phyloP scores from a whole-genome alignment of 495 filamentous ascomycete species.

The Aspergillus steynii region DNA sequence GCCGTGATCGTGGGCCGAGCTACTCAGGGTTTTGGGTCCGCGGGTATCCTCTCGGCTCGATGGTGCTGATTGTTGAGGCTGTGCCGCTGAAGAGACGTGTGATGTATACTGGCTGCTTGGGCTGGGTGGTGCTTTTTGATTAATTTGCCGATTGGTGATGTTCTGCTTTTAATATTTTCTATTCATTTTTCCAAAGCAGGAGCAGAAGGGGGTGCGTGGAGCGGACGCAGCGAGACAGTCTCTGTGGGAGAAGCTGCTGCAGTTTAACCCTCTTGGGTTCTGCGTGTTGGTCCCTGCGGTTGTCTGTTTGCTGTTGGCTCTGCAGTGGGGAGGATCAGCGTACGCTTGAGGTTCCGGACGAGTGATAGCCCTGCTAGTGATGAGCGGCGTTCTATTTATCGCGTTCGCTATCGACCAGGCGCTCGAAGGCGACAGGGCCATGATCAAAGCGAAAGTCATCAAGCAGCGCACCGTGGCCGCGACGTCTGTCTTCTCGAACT shows the following conservation, averaged over 20 bases:
- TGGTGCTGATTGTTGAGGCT: slow-evolving; percentile 77
- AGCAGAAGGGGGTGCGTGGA: too few relatives aligned
- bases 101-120: slow-evolving; percentile 69
- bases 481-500: too few relatives aligned
- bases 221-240: too few relatives aligned
- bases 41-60: slow-evolving; percentile 79
- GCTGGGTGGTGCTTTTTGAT: slow-evolving; percentile 66
- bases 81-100: slow-evolving; percentile 73
- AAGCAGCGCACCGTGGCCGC: too few relatives aligned
- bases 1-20: slow-evolving; percentile 83
- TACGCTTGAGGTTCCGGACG: background rate
- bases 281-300: background rate
- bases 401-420: background rate
- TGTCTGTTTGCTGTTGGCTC: background rate
- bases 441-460: too few relatives aligned
- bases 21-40: slow-evolving; percentile 77
- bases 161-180: slow-evolving; percentile 57
- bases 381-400: background rate
- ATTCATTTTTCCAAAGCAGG: background rate
- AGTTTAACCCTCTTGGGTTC: background rate
- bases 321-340: background rate
- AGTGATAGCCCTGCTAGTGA: background rate
- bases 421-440: too few relatives aligned
- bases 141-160: slow-evolving; percentile 65
- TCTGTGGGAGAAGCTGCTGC: background rate